phyloP scores from a whole-genome alignment of 495 filamentous ascomycete genomes.

The Chaetomium fimeti region DNA sequence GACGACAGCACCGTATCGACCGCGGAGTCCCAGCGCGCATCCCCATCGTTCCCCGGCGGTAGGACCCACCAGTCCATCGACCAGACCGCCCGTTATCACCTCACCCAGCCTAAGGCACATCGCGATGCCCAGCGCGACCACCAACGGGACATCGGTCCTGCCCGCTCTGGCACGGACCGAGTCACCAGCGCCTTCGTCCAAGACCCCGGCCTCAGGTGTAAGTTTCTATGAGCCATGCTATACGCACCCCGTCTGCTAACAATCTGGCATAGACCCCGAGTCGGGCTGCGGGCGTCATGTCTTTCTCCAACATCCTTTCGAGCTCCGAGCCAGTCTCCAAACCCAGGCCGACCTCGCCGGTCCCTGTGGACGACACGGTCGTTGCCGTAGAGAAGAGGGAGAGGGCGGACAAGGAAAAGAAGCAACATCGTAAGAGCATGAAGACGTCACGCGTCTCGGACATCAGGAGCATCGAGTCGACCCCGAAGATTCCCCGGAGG shows the following conservation, averaged over 20 bases:
- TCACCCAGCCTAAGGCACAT: slow-evolving; percentile 49
- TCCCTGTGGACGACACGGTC: slow-evolving; percentile 33
- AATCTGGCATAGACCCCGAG: slow-evolving; percentile 53
- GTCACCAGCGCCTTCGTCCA: slow-evolving; percentile 37
- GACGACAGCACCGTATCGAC: slow-evolving; percentile 53
- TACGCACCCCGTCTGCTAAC: slow-evolving; percentile 11
- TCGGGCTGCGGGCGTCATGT: slow-evolving; percentile 80
- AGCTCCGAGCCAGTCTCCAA: slow-evolving; percentile 61
- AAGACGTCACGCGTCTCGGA: slow-evolving; percentile 44
- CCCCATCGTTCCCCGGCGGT: slow-evolving; percentile 52
- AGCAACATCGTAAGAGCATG: slow-evolving; percentile 41
- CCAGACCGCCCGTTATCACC: slow-evolving; percentile 51
- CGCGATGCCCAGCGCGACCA: slow-evolving; percentile 44
- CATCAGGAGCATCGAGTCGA: slow-evolving; percentile 40
- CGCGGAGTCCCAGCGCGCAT: slow-evolving; percentile 56
- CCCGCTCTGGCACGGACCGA: slow-evolving; percentile 48
- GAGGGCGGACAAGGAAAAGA: slow-evolving; percentile 31
- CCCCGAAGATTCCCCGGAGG: slow-evolving; percentile 43
- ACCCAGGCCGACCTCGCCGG: slow-evolving; percentile 44
- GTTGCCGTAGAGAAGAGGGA: slow-evolving; percentile 33
- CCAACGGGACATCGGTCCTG: slow-evolving; percentile 47
- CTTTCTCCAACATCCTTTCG: slow-evolving; percentile 85
- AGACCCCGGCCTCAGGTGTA: slow-evolving; percentile 40
- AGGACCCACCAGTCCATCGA: slow-evolving; percentile 55
- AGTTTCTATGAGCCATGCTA: slow-evolving; percentile 28